These are phyloP conservation scores for Acanthamoeba lenticulata DNA, from an alignment of 208 protist genomes.

Conservation along the genomic window DNA sequence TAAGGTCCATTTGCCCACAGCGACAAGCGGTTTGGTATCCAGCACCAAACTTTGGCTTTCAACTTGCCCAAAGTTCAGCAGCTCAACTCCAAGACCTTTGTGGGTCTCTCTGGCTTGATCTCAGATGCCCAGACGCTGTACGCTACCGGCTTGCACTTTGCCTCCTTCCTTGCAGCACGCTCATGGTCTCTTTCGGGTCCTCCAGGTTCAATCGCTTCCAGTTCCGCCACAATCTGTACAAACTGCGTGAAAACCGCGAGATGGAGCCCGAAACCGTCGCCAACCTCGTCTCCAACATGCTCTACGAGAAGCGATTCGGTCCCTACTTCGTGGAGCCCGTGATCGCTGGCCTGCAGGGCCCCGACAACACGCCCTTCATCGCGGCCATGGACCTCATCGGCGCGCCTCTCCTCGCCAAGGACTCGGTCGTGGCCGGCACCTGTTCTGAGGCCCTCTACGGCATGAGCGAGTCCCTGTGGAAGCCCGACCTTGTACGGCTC, in stretches of 20 bases:
- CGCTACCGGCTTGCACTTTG: not conserved
- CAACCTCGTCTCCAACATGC: constrained; percentile 83
- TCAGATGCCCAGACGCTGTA: constrained; percentile 97
- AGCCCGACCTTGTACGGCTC: constrained; percentile 89
- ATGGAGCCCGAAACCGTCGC: constrained; percentile 85
- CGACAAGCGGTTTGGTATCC: constrained; percentile 96
- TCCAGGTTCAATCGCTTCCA: constrained; percentile 82
- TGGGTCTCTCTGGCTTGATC: constrained; percentile 96
- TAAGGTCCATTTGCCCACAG: not conserved
- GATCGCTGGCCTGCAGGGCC: constrained; percentile 95
- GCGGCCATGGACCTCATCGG: constrained; percentile 96
- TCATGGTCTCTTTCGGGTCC: not conserved
- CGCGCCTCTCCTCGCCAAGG: constrained; percentile 92
- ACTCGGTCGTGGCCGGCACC: constrained; percentile 98
- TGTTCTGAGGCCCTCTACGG: constrained; percentile 96
- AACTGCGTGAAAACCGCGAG: constrained; percentile 87
- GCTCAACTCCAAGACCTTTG: constrained; percentile 94
- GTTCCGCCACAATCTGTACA: constrained; percentile 88
- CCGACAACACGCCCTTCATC: constrained; percentile 94
- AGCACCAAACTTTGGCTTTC: constrained; percentile 95
- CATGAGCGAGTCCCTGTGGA: constrained; percentile 97
- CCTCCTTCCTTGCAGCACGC: not conserved
- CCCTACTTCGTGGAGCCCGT: constrained; percentile 98
- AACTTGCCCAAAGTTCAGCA: constrained; percentile 96
- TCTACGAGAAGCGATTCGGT: constrained; percentile 94